These are phyloP conservation scores for Populus simonii DNA, from an alignment of 345 rosid species.

Conservation along the genomic window DNA sequence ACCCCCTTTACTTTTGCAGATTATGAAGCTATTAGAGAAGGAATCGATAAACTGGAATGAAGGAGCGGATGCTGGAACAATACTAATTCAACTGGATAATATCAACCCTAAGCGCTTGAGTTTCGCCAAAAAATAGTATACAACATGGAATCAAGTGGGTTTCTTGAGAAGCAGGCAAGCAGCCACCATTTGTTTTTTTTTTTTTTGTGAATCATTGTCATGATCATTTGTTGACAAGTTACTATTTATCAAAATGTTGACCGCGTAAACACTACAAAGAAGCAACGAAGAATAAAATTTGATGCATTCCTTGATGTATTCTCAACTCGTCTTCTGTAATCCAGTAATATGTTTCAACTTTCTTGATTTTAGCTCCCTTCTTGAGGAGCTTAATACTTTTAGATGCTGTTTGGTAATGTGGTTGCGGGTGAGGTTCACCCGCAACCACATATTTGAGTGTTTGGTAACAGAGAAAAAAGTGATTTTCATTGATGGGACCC, in stretches of 20 bases:
- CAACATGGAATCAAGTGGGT: conserved; percentile 9
- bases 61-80: conserved; percentile 37
- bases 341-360: background rate
- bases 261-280: background rate
- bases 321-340: background rate
- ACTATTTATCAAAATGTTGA: background rate
- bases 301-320: background rate
- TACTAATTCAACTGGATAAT: conserved; percentile 38
- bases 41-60: conserved; percentile 51
- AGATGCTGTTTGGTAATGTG: no score
- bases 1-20: conserved; percentile 14
- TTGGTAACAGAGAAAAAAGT: no score
- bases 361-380: background rate
- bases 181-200: background rate
- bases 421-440: no score
- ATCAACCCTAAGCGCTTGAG: conserved; percentile 39
- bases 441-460: no score
- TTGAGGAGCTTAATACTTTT: background rate
- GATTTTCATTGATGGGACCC: no score
- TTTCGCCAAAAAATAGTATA: conserved; percentile 35
- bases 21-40: conserved; percentile 46
- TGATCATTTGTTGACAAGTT: background rate
- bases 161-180: background rate
- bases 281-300: background rate
- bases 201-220: background rate